phyloP scores from a whole-genome alignment of 768 basidiomycete genomes.

The Cytidiella melzeri region DNA sequence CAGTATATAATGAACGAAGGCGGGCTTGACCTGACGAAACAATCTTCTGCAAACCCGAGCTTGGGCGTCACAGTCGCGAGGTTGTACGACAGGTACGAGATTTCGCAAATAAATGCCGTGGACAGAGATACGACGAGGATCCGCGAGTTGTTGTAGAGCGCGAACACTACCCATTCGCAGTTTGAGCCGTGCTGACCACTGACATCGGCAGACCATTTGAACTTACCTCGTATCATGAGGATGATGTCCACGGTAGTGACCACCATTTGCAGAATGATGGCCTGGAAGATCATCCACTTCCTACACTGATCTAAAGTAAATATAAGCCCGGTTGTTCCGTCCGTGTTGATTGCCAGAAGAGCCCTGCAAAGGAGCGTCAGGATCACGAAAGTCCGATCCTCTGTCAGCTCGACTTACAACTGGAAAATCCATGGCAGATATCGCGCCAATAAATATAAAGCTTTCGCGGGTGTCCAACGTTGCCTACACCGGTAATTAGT shows the following conservation, averaged over 20 bases:
- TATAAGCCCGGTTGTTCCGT: conserved; percentile 17
- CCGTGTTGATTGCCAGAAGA: conserved; percentile 19
- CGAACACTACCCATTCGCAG: conserved; percentile 17
- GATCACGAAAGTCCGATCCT: background rate
- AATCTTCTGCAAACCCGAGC: conserved; percentile 17
- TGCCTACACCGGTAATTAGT: conserved; percentile 3
- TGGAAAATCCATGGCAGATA: conserved; percentile 20
- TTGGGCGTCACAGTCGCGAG: conserved; percentile 17
- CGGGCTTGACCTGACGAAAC: conserved; percentile 21
- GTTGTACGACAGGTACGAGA: conserved; percentile 15
- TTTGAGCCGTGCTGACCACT: background rate
- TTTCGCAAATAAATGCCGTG: conserved; percentile 14
- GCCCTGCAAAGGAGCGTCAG: conserved; percentile 7
- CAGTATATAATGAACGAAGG: conserved; percentile 19
- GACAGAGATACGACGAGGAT: conserved; percentile 11
- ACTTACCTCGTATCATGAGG: conserved; percentile 20
- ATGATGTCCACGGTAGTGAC: conserved; percentile 22
- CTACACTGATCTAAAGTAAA: conserved; percentile 15
- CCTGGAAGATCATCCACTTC: conserved; percentile 19
- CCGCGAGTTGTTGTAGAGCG: conserved; percentile 16
- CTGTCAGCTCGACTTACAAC: conserved; percentile 9
- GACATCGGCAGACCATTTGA: background rate
- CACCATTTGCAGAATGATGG: conserved; percentile 16
- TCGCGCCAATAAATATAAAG: conserved; percentile 17
- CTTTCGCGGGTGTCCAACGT: conserved; percentile 19